These are phyloP conservation scores for Umbellularia californica DNA, from an alignment of 164 flowering plant genomes.

Conservation along the genomic window DNA sequence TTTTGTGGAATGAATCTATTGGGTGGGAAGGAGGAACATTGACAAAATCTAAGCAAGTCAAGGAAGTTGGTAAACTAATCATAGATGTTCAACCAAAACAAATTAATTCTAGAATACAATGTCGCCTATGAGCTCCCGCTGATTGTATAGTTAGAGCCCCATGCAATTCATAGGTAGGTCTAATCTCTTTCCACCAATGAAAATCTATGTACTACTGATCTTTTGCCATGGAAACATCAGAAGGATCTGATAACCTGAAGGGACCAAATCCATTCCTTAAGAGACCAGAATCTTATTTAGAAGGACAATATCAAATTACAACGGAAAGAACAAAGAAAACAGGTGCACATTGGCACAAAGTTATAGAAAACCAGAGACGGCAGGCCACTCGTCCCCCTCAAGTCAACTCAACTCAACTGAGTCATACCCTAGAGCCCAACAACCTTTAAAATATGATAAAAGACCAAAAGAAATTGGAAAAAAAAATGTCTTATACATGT, in stretches of 20 bases:
- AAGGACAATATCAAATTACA: not conserved
- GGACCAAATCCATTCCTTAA: not conserved
- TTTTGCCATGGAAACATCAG: not conserved
- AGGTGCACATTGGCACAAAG: no score
- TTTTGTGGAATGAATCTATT: slow-evolving; percentile 72
- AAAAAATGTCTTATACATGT: no score
- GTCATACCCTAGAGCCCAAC: no score
- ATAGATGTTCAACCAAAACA: not conserved
- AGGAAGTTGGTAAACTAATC: slow-evolving; percentile 21
- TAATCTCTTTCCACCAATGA: not conserved
- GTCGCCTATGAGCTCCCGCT: not conserved
- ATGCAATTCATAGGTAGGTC: not conserved
- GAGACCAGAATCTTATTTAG: not conserved
- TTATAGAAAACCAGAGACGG: no score
- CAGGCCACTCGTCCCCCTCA: no score
- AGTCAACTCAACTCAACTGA: no score
- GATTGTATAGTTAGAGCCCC: not conserved
- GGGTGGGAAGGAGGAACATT: slow-evolving; percentile 69
- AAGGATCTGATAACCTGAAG: not conserved
- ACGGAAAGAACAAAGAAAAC: no score
- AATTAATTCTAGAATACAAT: not conserved
- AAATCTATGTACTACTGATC: not conserved
- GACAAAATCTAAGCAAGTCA: slow-evolving; percentile 68
- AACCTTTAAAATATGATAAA: no score
- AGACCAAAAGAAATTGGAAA: no score